Conservation (phyloP, 257 asterid species). For the Nicotiana attenuata region DNA sequence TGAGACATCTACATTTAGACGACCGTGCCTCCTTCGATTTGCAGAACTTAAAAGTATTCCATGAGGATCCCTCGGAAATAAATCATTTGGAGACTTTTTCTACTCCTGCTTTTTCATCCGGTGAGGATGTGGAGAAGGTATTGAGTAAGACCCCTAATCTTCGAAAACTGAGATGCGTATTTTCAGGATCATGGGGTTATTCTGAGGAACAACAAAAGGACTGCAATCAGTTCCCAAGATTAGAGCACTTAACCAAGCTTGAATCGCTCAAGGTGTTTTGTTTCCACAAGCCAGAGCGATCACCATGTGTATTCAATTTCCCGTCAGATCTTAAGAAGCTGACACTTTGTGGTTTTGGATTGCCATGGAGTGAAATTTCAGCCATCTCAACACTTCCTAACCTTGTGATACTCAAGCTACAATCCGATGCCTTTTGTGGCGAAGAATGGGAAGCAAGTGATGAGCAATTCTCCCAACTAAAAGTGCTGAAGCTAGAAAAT, state of each 20-base stretch:
- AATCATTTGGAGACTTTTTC: conserved; percentile 1
- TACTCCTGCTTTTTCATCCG: background rate
- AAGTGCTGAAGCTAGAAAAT: background rate
- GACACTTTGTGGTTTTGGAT: background rate
- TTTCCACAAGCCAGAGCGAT: too few species aligned
- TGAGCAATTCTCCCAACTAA: conserved; percentile 13
- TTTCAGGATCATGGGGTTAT: background rate
- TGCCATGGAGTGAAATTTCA: conserved; percentile 13
- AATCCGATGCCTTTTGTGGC: background rate
- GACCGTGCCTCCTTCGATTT: background rate
- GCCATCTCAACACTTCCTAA: background rate
- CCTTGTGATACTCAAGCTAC: conserved; percentile 19
- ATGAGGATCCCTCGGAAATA: background rate
- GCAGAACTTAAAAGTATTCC: background rate
- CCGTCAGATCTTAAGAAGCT: conserved; percentile 6
- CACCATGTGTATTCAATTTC: background rate
- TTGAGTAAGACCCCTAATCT: conserved; percentile 10
- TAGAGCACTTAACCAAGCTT: background rate
- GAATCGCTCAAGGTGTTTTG: background rate
- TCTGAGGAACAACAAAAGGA: background rate
- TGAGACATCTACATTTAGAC: conserved; percentile 16
- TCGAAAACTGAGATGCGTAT: conserved; percentile 4
- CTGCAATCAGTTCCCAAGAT: background rate
- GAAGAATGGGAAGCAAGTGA: background rate
- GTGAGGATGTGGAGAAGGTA: background rate